Conservation (phyloP, 2,329 filamentous ascomycete genomes). For the Verticillium nonalfalfae region DNA sequence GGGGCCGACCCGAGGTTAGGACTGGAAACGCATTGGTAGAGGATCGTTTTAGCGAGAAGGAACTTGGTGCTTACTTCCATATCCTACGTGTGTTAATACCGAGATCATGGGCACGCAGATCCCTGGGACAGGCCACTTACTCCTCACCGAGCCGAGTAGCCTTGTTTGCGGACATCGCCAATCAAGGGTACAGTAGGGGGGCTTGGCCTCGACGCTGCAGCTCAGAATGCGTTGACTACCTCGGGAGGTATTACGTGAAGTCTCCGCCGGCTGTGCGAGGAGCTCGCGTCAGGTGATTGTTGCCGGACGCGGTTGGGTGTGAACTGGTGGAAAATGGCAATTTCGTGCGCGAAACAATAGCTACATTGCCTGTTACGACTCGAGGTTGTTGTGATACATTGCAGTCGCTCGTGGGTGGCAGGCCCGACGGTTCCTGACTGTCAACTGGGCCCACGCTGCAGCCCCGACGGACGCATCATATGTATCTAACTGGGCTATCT, state of each 20-base stretch:
- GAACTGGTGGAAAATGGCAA: no score
- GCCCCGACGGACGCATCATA: no score
- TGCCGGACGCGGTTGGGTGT: no score
- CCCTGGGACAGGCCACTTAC: constrained; percentile 31
- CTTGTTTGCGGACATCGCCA: constrained; percentile 52
- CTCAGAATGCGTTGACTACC: neutral
- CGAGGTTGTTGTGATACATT: no score
- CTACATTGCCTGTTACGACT: no score
- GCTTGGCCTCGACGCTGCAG: constrained; percentile 8
- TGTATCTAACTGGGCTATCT: no score
- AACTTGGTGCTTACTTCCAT: constrained; percentile 70
- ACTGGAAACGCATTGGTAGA: neutral
- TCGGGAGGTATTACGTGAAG: neutral
- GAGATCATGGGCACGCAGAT: neutral
- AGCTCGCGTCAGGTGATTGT: no score
- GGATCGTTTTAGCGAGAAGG: neutral
- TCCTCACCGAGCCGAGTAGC: constrained; percentile 57
- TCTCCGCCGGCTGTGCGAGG: no score
- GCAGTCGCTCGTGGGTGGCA: no score
- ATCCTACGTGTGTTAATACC: constrained; percentile 50
- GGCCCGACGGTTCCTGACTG: no score
- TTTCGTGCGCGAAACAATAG: no score
- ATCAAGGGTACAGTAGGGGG: constrained; percentile 1
- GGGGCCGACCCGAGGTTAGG: constrained; percentile 24
- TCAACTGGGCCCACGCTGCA: no score